Evolutionary conservation across 2,329 filamentous ascomycete species (phyloP).

Genomic region (Tolypocladium amazonense): DNA sequence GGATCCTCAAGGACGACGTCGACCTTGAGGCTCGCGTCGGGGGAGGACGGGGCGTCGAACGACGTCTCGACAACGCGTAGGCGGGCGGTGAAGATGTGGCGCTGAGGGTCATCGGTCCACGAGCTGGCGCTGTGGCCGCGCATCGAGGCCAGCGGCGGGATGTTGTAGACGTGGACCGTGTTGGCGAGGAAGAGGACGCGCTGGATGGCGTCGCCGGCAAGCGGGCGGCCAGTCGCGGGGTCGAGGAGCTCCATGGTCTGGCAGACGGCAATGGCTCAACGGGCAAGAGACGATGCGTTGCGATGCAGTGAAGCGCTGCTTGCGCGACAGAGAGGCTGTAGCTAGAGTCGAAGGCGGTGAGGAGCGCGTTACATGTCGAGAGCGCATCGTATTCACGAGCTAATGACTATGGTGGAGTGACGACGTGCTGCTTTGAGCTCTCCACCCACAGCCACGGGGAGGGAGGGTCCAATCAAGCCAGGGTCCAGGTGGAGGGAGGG

Average conservation of each 20-base stretch:
- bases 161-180: conserved; percentile 75
- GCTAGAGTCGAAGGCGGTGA: neutral
- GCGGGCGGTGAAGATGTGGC: conserved; percentile 78
- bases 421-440: neutral
- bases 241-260: conserved; percentile 52
- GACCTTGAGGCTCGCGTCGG: conserved; percentile 49
- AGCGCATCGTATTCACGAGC: neutral
- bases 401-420: neutral
- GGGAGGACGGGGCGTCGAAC: conserved; percentile 22
- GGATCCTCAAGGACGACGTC: conserved; percentile 75
- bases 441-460: neutral
- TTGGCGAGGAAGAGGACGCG: conserved; percentile 69
- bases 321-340: neutral
- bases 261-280: neutral
- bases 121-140: conserved; percentile 67
- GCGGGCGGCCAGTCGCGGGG: conserved; percentile 56
- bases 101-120: conserved; percentile 63
- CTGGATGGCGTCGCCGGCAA: conserved; percentile 70
- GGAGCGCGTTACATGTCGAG: neutral
- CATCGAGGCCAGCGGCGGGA: conserved; percentile 67
- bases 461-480: neutral
- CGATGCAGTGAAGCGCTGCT: neutral
- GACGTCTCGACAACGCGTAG: conserved; percentile 71
- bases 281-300: neutral
- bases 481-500: neutral